Evolutionary conservation across 176 grass and related monocot species (phyloP).

Genomic region (Alloteropsis semialata): DNA sequence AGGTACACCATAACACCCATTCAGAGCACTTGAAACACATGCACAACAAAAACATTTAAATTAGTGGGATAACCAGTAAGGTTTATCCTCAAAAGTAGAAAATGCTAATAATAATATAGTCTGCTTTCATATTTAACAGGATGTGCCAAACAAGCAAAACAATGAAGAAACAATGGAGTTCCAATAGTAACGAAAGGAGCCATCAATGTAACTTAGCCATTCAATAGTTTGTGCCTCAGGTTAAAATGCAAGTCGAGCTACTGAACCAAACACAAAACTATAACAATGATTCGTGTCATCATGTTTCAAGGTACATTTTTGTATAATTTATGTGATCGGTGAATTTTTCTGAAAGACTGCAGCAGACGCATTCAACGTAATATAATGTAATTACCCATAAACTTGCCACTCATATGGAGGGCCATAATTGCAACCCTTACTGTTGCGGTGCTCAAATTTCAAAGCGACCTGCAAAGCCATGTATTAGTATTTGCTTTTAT

Average conservation of each 20-base stretch:
- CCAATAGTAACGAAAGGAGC: not conserved
- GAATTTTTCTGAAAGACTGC: not conserved
- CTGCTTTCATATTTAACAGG: not conserved
- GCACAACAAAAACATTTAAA: constrained; percentile 27
- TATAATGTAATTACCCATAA: constrained; percentile 69
- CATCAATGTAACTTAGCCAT: not conserved
- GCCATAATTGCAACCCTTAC: constrained; percentile 95
- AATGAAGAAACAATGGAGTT: not conserved
- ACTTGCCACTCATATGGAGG: constrained; percentile 99
- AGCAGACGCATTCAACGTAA: constrained; percentile 3
- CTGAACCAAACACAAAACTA: not conserved
- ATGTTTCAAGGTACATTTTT: not conserved
- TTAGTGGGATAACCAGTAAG: not conserved
- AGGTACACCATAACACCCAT: constrained; percentile 92
- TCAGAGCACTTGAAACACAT: constrained; percentile 68
- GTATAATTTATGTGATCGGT: constrained; percentile 10
- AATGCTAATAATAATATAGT: not conserved
- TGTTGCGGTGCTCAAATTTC: constrained; percentile 98
- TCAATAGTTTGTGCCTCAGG: not conserved
- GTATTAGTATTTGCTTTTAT: not conserved
- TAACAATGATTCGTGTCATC: not conserved
- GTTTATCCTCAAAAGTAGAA: not conserved
- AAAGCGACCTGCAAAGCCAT: constrained; percentile 72
- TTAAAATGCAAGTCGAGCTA: not conserved
- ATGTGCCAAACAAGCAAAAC: not conserved